Evolutionary conservation across 306 rosid species (phyloP), one percentile per base, ranked within the genome.

Genomic region (Rosa chinensis): DNA sequence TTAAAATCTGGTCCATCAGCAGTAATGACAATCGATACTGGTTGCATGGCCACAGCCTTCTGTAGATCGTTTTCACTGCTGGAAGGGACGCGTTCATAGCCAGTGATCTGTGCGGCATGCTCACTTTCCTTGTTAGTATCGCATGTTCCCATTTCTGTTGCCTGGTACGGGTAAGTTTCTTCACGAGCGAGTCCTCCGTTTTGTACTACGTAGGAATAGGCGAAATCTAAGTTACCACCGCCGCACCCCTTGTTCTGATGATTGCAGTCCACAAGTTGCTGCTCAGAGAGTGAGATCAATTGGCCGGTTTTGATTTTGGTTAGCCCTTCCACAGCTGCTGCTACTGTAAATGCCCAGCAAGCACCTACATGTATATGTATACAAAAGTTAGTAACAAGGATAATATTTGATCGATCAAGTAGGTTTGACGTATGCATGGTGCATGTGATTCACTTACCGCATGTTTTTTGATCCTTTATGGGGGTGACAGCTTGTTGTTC

Each of bases 181-280:
- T 80, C 86, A 17, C 8, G 58, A 12, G 42, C 16, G 18, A 87
- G 23, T 0, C 49, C 10, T 25, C 28, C 28, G 50, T 56, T 35
- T 25, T 50, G 35, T 32, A 2, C 20, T 52, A 82, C 76, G 66
- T 67, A 85, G 3, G 45, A 4, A 56, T 52, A 88, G 11, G 82
- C 79, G 0, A 0, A 0, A 0, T 78, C 59, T 16, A 58, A 5
- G 6, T 0, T 0, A 2, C 66, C 43, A 17, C 75, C 83, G 1
- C 3, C 0, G 73, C 89, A 78, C 1, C 88, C 84, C 0, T 21
- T 0, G 53, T 23, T 74, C 3, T 37, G 20, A 0, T 14, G 25
- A 32, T 17, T 12, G 53, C 89, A 83, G 21, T 88, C 86, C 35
- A 81, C 23, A 3, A 81, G 75, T 45, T 88, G 79, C 72, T 85